phyloP scores from a whole-genome alignment of 257 asterid genomes.

The Solanum ossicruentum region DNA sequence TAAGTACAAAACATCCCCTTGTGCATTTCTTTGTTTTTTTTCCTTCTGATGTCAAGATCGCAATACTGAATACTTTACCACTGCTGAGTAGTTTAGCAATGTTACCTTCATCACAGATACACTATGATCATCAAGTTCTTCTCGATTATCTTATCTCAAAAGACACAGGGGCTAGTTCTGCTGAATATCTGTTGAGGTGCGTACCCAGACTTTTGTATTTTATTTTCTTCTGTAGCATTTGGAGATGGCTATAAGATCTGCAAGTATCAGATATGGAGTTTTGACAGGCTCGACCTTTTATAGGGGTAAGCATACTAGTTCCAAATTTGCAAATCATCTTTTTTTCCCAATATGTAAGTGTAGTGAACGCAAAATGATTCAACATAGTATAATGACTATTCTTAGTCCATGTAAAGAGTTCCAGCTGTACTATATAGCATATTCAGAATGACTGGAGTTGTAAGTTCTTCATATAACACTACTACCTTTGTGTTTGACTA shows the following conservation, averaged over 20 bases:
- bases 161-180: constrained; percentile 71
- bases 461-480: not conserved
- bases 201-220: not conserved
- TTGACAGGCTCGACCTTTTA: not conserved
- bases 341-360: not conserved
- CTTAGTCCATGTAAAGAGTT: not conserved
- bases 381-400: not conserved
- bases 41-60: not conserved
- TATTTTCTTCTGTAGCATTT: not conserved
- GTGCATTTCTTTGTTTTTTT: not conserved
- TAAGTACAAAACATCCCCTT: constrained; percentile 6
- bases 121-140: constrained; percentile 92
- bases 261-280: not conserved
- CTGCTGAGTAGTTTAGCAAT: not conserved
- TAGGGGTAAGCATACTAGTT: not conserved
- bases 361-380: not conserved
- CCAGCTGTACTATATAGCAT: not conserved
- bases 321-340: not conserved
- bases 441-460: not conserved
- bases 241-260: not conserved
- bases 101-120: constrained; percentile 34
- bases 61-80: not conserved
- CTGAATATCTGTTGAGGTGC: constrained; percentile 83
- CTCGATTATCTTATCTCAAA: constrained; percentile 92
- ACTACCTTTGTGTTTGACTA: not conserved